Conservation (phyloP, 768 basidiomycete genomes). For the Roridomyces roridus region DNA sequence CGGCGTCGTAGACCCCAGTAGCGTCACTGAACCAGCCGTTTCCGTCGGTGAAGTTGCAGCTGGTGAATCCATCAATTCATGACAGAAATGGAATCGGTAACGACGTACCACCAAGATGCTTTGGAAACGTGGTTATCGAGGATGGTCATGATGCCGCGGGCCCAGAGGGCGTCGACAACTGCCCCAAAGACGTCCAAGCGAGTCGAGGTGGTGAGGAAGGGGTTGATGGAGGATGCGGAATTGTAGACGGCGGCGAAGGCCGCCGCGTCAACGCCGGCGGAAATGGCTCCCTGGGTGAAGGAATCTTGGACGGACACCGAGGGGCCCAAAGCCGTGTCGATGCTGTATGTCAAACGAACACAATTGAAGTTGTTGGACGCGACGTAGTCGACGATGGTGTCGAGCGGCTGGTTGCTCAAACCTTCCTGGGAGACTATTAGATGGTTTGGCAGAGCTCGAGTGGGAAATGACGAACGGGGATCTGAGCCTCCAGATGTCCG, state of each 20-base stretch:
- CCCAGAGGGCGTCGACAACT: conserved; percentile 23
- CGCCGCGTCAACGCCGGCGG: conserved; percentile 19
- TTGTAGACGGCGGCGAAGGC: conserved; percentile 22
- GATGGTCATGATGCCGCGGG: conserved; percentile 17
- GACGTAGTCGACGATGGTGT: conserved; percentile 26
- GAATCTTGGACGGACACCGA: conserved; percentile 20
- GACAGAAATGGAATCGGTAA: too few relatives aligned
- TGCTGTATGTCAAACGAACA: conserved; percentile 28
- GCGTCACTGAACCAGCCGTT: conserved; percentile 28
- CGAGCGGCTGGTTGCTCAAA: conserved; percentile 23
- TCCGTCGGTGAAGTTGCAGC: conserved; percentile 26
- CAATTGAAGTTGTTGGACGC: conserved; percentile 29
- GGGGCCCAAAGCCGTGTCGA: conserved; percentile 29
- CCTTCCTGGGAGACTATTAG: conserved; percentile 13
- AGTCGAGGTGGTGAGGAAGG: conserved; percentile 22
- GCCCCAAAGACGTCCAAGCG: conserved; percentile 19
- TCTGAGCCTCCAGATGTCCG: conserved; percentile 25
- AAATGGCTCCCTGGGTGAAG: conserved; percentile 21
- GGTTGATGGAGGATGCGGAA: conserved; percentile 19
- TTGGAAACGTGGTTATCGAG: conserved; percentile 29
- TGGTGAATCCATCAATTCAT: too few relatives aligned
- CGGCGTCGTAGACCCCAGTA: conserved; percentile 23
- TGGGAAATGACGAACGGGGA: conserved; percentile 4
- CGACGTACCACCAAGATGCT: conserved; percentile 22
- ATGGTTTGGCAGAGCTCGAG: too few relatives aligned